Evolutionary conservation across 352 stramenopile species (phyloP), one percentile per base, ranked within the genome.

Genomic region (Phytophthora foliorum): DNA sequence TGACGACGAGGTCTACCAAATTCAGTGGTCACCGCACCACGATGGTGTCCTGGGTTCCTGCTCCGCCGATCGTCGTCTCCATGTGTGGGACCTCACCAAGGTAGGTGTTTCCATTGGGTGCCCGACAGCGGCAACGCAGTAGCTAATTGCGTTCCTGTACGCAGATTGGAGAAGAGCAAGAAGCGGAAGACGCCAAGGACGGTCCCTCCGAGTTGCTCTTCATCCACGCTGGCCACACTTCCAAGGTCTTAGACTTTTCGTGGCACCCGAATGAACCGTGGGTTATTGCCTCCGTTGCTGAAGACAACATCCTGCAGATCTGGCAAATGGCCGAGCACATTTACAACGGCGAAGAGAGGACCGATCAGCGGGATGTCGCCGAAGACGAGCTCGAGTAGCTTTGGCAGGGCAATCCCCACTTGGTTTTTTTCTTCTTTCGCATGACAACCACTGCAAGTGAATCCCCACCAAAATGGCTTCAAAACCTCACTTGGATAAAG

Each of bases 241-340:
- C 84, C 52, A 99, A 99, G 74, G 95, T 99, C 41, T 98, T 90
- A 57, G 97, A 99, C 79, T 98, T 99, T 62, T 94, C 82, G 48
- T 99, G 96, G 95, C 99, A 99, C 82, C 67, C 78, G 24, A 97
- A 98, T 65, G 89, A 99, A 62, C 88, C 95, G 39, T 99, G 97
- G 97, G 90, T 97, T 44, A 79, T 99, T 22, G 94, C 97, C 4
- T 98, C 89, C 45, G 97, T 99, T 14, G 95, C 96, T 17, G 97
- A 99, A 73, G 98, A 99, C 81, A 99, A 99, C 78, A 92, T 99
- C 29, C 78, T 99, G 22, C 98, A 99, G 75, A 92, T 99, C 57
- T 99, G 98, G 97, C 88, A 98, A 73, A 98, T 99, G 86, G 93
- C 95, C n/a, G 97, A 99, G 77, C 97, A 98, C 90, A 98, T 99